A percentile compares a stretch with the other conserved stretches of the same genome.
Evolutionary conservation across 108 stramenopile genomes (phyloP).

Genomic region (Discostella stelligeroides): DNA sequence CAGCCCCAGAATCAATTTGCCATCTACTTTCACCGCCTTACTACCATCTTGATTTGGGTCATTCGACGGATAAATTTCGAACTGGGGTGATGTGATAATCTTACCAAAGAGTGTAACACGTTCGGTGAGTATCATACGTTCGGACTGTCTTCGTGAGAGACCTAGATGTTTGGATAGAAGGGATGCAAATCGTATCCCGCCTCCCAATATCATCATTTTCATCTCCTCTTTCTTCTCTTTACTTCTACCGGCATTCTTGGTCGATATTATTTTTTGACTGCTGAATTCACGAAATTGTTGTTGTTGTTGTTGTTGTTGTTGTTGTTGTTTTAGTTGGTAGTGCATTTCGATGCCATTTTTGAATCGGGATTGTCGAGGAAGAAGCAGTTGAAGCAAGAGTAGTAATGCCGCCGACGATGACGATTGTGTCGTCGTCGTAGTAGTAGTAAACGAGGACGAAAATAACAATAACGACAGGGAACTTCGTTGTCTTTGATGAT

Average conservation of each 20-base stretch:
- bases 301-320: no score
- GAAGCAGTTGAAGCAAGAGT: slow-evolving; percentile 9
- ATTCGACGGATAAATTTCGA: slow-evolving; percentile 30
- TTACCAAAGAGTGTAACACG: slow-evolving; percentile 68
- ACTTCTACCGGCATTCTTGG: no score
- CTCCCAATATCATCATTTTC: no score
- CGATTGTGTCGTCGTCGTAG: neutral
- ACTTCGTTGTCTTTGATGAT: no score
- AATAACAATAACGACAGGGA: no score
- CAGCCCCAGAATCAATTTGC: slow-evolving; percentile 42
- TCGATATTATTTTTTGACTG: no score
- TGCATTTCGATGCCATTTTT: neutral
- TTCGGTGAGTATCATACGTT: slow-evolving; percentile 61
- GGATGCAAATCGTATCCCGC: slow-evolving; percentile 30
- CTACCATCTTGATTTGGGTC: slow-evolving; percentile 16
- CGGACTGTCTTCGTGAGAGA: slow-evolving; percentile 61
- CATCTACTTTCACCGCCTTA: slow-evolving; percentile 57
- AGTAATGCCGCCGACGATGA: neutral
- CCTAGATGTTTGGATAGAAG: slow-evolving; percentile 44
- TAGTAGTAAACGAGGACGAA: no score
- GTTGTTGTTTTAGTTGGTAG: no score
- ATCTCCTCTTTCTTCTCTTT: no score
- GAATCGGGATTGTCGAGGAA: neutral
- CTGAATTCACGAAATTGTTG: no score
- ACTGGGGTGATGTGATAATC: slow-evolving; percentile 42